Base-by-base conservation (phyloP, 2,329 filamentous ascomycete species). In the Fusarium pininemorale region DNA sequence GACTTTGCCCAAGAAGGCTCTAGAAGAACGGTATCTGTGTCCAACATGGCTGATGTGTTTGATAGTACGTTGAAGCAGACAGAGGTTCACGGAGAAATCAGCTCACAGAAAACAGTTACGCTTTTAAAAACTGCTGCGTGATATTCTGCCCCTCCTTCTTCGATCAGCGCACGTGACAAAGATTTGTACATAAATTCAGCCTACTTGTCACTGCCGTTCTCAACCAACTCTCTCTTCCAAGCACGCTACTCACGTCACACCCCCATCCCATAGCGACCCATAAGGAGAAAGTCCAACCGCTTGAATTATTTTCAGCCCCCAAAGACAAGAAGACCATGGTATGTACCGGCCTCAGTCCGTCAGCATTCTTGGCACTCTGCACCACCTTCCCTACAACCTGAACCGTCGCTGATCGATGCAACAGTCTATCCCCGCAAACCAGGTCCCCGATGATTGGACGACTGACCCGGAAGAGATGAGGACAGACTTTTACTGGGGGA, bases 201-300 rank as follows among this genome's bases (percentile, higher is more conserved):
- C n/a, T 24, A 24, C 15, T 18, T 5, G 12, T 10, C 41, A 0
- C 15, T n/a, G n/a, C n/a, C n/a, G 3, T 1, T 24, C n/a, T 12
- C 22, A 18, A 2, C 10, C 6, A 44, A 44, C n/a, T 24, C n/a
- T 24, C 6, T 44, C 10, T 5, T 24, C 15, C n/a, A 24, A 44
- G 41, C 5, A 18, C 41, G 1, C 41, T 18, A 44, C n/a, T 24
- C n/a, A 24, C 15, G 5, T 16, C 41, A 44, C n/a, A 18, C 41
- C 15, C 2, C 15, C 18, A 6, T 44, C 4, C 6, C 15, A 44
- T 18, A 15, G 2, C 10, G 10, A 12, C 3, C 41, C 15, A 0
- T 10, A 18, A 24, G 15, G 6, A 44, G n/a, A 44, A 44, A 24
- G 15, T 18, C 6, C 15, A 44, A 2, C n/a, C 1, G 41, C 6